Evolutionary conservation across 1,139 yeast genomes (phyloP), one percentile per base, ranked within the genome.

Genomic region (Candida anutae): DNA sequence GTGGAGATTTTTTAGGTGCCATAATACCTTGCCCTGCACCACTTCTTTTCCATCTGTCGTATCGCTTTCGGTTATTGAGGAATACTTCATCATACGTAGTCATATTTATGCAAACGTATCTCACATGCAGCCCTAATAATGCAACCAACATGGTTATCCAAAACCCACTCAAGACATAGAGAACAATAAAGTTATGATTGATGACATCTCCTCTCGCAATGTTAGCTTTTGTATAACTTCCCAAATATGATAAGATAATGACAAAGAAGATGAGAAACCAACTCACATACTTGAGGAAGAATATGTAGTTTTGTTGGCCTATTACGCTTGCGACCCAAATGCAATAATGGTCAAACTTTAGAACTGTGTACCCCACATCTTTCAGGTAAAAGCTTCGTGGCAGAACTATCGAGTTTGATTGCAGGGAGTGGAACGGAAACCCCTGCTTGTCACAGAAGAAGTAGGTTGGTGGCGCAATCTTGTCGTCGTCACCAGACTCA

Each of bases 281-380:
- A 5, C 57, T 27, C 23, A 65, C 43, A 39, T 66, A 75, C 35
- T 68, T 69, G n/a, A 73, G 30, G 37, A 79, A 80, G 13, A 54
- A 50, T 21, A 60, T 35, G 42, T 73, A 74, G 46, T 80, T 80
- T 23, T 48, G 42, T 32, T 64, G 61, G 0, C 84, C 87, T 16
- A 80, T 62, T 3, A 67, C 66, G 0, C 59, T 46, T 0, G 85
- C 85, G 4, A 79, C 48, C 74, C 78, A 77, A 3, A 70, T 39
- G 45, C 90, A 80, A 40, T 61, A 74, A 45, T 80, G 90, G 45
- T 80, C 90, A 45, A 74, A 72, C 32, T 67, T 58, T 2, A 75
- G 67, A 0, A 77, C 67, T 39, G 80, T 75, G 22, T 46, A 42
- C 0, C 57, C 56, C 30, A 50, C 28, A 25, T 62, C 56, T 13